Percentiles rank a stretch among this genome's conserved stretches.
Conservation (phyloP, 805 yeast species). For the Osmozyma mogii region DNA sequence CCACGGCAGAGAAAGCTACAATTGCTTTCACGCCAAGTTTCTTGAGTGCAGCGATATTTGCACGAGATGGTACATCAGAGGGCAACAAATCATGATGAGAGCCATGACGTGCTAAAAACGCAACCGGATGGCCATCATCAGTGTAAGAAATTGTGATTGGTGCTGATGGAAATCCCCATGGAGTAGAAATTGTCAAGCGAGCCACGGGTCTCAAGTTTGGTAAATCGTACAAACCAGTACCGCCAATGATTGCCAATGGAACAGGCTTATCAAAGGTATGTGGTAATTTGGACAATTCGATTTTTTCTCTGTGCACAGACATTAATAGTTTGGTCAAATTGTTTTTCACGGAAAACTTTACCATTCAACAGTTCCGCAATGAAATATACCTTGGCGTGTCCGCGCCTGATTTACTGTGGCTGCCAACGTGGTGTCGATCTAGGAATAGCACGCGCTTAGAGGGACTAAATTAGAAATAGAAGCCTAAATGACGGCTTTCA, state of each 20-base stretch:
- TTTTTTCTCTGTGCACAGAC: slow-evolving; percentile 30
- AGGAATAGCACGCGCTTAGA: no score
- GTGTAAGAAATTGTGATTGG: slow-evolving; percentile 89
- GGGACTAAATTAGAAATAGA: no score
- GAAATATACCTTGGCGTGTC: no score
- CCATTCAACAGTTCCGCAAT: no score
- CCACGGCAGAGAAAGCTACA: slow-evolving; percentile 92
- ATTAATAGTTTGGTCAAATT: slow-evolving; percentile 9
- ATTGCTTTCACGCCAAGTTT: slow-evolving; percentile 79
- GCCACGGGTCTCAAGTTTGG: slow-evolving; percentile 83
- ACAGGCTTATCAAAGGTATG: slow-evolving; percentile 57
- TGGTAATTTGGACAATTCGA: slow-evolving; percentile 31
- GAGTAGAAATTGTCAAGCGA: slow-evolving; percentile 72
- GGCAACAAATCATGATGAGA: slow-evolving; percentile 84
- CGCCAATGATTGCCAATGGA: slow-evolving; percentile 86
- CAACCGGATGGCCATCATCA: slow-evolving; percentile 69
- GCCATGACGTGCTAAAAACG: slow-evolving; percentile 95
- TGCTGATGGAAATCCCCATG: slow-evolving; percentile 96
- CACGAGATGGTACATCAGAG: slow-evolving; percentile 83
- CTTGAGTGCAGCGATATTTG: slow-evolving; percentile 94
- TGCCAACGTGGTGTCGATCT: no score
- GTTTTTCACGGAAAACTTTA: slow-evolving; percentile 1
- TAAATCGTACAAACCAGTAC: slow-evolving; percentile 92
- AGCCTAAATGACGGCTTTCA: no score
- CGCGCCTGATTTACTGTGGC: no score